These are phyloP conservation scores for Acanthamoeba triangularis DNA, from an alignment of 208 protist genomes.

Conservation along the genomic window DNA sequence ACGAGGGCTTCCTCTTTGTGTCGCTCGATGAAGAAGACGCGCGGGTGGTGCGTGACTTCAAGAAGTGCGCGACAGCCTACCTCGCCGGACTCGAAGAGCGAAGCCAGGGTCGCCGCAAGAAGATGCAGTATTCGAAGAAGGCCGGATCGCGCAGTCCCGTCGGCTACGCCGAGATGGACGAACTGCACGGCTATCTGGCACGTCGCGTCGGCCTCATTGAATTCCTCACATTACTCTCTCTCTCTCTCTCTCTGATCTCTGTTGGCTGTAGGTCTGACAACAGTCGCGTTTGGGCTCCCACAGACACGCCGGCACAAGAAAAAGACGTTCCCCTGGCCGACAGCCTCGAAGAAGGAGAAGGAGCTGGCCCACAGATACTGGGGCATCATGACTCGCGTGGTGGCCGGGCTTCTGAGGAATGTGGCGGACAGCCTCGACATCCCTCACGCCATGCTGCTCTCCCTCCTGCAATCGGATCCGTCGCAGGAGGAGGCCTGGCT, in stretches of 20 bases:
- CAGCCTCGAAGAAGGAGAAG: conserved; percentile 39
- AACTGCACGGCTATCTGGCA: conserved; percentile 56
- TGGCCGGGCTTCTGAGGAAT: background rate
- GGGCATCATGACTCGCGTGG: background rate
- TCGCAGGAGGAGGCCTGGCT: background rate
- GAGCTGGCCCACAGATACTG: conserved; percentile 14
- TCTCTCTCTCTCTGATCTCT: background rate
- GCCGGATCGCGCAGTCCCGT: background rate
- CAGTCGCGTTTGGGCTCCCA: background rate
- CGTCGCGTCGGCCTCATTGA: background rate
- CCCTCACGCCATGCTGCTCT: conserved; percentile 12
- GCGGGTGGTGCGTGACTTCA: background rate
- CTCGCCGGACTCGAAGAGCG: background rate
- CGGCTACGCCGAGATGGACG: conserved; percentile 45
- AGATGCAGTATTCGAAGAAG: conserved; percentile 14
- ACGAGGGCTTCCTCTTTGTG: conserved; percentile 55
- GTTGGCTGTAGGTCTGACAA: too few relatives aligned
- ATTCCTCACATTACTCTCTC: background rate
- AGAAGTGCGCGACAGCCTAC: conserved; percentile 5
- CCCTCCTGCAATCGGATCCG: background rate
- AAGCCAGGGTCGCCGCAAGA: background rate
- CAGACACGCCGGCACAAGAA: background rate
- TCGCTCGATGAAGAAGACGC: conserved; percentile 5
- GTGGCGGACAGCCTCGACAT: background rate
- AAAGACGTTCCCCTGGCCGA: conserved; percentile 58